These are phyloP conservation scores for Colletotrichum sp. DNA, from an alignment of 2,329 filamentous ascomycete genomes.

Conservation along the genomic window DNA sequence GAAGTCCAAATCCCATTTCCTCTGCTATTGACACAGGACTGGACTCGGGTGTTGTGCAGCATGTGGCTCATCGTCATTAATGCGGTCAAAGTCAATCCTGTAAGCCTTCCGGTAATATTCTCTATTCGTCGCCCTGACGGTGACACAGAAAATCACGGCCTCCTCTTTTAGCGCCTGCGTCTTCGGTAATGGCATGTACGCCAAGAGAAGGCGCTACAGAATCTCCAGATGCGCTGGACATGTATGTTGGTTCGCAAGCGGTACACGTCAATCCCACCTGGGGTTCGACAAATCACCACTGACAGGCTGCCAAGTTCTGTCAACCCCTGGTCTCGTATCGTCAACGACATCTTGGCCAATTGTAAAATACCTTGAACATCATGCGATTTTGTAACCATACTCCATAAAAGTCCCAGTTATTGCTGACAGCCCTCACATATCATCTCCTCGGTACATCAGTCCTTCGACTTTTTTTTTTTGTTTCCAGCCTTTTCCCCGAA, in stretches of 20 bases:
- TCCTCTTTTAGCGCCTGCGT: background rate
- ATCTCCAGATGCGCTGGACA: background rate
- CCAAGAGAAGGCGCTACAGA: background rate
- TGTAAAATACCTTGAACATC: background rate
- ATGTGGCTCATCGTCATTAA: background rate
- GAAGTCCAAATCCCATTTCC: accelerated
- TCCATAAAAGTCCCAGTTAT: background rate
- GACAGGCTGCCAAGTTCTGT: background rate
- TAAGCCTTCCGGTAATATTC: no score
- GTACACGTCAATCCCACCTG: background rate
- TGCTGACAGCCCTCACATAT: background rate
- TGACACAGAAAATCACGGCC: background rate
- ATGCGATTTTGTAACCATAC: background rate
- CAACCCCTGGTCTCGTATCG: background rate
- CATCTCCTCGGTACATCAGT: background rate
- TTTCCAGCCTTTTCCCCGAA: background rate
- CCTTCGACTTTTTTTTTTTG: no score
- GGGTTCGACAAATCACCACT: background rate
- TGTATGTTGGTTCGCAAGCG: background rate
- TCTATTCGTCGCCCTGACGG: background rate
- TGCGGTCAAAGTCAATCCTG: background rate
- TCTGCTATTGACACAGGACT: no score
- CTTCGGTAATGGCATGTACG: background rate
- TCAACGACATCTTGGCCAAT: background rate
- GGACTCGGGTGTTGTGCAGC: background rate